Conservation (phyloP, 306 rosid species). For the Luffa aegyptiaca region DNA sequence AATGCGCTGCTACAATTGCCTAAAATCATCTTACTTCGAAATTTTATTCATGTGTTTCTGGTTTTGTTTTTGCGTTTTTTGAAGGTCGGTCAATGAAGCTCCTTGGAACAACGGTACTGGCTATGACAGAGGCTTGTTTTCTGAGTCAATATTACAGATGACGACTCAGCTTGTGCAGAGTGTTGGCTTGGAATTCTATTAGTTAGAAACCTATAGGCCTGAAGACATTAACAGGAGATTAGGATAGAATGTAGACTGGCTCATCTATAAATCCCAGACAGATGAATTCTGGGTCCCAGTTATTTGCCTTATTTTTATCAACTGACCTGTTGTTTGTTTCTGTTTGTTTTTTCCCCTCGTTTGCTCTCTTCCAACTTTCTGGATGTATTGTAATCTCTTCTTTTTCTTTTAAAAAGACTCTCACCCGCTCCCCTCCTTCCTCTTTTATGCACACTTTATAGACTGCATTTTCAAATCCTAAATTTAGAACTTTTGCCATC, state of each 20-base stretch:
- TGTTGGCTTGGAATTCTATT: background rate
- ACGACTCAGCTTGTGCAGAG: conserved; percentile 5
- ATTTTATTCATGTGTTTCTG: background rate
- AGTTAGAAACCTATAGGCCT: conserved; percentile 1
- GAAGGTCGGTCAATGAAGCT: conserved; percentile 1
- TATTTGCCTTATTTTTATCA: conserved; percentile 5
- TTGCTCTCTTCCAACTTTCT: background rate
- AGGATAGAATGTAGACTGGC: conserved; percentile 5
- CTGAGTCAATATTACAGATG: background rate
- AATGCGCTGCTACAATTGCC: background rate
- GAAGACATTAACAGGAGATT: conserved; percentile 8
- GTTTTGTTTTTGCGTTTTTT: background rate
- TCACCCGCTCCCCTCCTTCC: background rate
- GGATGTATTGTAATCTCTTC: conserved; percentile 5
- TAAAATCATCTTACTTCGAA: background rate
- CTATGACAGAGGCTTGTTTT: background rate
- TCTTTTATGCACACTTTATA: background rate
- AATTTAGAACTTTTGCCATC: background rate
- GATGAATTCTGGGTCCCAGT: conserved; percentile 6
- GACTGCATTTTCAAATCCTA: background rate
- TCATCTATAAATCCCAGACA: background rate
- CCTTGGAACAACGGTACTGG: background rate
- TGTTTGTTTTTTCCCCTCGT: background rate
- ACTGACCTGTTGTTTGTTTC: conserved; percentile 1
- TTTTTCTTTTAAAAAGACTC: background rate